phyloP scores from a whole-genome alignment of 345 rosid species.

The Anastatica hierochuntica region DNA sequence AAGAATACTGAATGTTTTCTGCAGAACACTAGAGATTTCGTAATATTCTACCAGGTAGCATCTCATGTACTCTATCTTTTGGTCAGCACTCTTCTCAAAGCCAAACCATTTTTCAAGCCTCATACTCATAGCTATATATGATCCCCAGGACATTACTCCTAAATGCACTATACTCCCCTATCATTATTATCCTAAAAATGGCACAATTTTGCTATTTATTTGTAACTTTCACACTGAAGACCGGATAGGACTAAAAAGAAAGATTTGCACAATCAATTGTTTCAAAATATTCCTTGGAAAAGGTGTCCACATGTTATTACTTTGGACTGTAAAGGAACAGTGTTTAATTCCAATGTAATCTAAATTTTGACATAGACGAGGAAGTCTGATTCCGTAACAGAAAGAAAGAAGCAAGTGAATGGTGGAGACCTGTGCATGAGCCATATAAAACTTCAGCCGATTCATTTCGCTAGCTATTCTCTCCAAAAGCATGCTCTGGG shows the following conservation, averaged over 20 bases:
- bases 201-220: no score
- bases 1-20: background rate
- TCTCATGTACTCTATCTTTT: background rate
- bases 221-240: no score
- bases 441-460: constrained; percentile 81
- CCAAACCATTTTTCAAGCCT: background rate
- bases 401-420: background rate
- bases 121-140: constrained; percentile 3
- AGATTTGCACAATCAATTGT: background rate
- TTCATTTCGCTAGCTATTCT: constrained; percentile 98
- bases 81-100: background rate
- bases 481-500: constrained; percentile 94
- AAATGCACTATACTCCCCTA: background rate
- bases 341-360: background rate
- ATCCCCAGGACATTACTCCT: background rate
- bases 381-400: background rate
- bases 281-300: background rate
- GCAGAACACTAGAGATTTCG: background rate
- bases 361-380: background rate
- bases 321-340: background rate
- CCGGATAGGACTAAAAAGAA: no score
- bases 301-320: background rate
- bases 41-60: background rate
- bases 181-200: background rate
- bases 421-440: constrained; percentile 91